phyloP scores from a whole-genome alignment of 768 basidiomycete species.

The Amanita fuliginea region DNA sequence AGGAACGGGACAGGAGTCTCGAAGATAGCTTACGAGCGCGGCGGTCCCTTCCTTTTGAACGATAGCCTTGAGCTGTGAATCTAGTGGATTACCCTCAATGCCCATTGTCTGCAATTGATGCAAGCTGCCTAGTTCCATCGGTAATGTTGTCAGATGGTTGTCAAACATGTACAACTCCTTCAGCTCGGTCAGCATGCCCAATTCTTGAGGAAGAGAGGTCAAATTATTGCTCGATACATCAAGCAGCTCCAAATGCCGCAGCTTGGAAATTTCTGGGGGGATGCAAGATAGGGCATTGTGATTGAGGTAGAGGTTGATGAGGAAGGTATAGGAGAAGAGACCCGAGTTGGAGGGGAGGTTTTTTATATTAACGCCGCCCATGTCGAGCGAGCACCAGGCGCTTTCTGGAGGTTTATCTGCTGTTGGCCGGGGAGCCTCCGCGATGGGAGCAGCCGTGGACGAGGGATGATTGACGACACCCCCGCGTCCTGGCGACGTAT shows the following conservation, averaged over 20 bases:
- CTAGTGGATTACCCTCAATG: slow-evolving; percentile 94
- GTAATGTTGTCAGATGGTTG: slow-evolving; percentile 81
- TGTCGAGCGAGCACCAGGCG: slow-evolving; percentile 87
- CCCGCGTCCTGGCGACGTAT: slow-evolving; percentile 16
- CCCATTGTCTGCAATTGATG: slow-evolving; percentile 91
- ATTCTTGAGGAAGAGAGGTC: slow-evolving; percentile 64
- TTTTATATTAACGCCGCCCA: slow-evolving; percentile 93
- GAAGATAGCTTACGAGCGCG: slow-evolving; percentile 80
- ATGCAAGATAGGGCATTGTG: slow-evolving; percentile 78
- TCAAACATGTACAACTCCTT: slow-evolving; percentile 95
- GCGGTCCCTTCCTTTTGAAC: slow-evolving; percentile 94
- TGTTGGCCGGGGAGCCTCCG: slow-evolving; percentile 55
- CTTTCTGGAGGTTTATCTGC: slow-evolving; percentile 57
- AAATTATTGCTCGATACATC: slow-evolving; percentile 90
- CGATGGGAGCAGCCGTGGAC: slow-evolving; percentile 63
- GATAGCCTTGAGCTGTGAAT: slow-evolving; percentile 61
- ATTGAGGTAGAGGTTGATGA: slow-evolving; percentile 91
- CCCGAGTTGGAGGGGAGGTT: slow-evolving; percentile 71
- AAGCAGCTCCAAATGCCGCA: slow-evolving; percentile 79
- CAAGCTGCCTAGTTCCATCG: slow-evolving; percentile 78
- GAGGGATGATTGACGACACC: slow-evolving; percentile 52
- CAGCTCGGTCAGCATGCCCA: slow-evolving; percentile 83
- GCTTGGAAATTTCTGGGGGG: slow-evolving; percentile 72
- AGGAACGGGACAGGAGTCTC: slow-evolving; percentile 84
- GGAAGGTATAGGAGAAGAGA: slow-evolving; percentile 82